These are phyloP conservation scores for Colletotrichum limetticola DNA, from an alignment of 2,329 filamentous ascomycete species.

Conservation along the genomic window DNA sequence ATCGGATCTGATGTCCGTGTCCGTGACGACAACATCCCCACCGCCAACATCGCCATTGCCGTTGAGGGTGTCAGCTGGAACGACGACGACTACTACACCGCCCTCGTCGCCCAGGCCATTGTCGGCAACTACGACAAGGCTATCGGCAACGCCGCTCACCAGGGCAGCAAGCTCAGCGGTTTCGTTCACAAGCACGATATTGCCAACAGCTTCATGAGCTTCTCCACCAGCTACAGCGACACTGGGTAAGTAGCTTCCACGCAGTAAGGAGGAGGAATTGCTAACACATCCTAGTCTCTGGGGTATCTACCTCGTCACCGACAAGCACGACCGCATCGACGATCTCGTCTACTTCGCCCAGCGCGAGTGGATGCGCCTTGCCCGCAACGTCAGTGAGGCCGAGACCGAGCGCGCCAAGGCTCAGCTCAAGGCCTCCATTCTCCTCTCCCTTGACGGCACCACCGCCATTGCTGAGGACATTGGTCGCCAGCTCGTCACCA, in stretches of 20 bases:
- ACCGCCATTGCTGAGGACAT: constrained; percentile 98
- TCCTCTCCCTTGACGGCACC: constrained; percentile 96
- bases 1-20: constrained; percentile 95
- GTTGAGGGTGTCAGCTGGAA: constrained; percentile 99
- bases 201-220: constrained; percentile 99
- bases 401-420: constrained; percentile 99
- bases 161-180: constrained; percentile 97
- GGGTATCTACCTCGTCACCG: constrained; percentile 98
- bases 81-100: constrained; percentile 99
- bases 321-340: constrained; percentile 87
- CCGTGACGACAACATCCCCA: constrained; percentile 94
- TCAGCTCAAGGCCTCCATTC: constrained; percentile 97
- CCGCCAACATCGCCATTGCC: constrained; percentile 97
- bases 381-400: constrained; percentile 85
- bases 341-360: constrained; percentile 98
- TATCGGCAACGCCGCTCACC: constrained; percentile 96
- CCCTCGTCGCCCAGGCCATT: constrained; percentile 95
- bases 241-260: constrained; percentile 78
- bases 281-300: constrained; percentile 77
- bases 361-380: constrained; percentile 97
- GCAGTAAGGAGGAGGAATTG: constrained; percentile 37
- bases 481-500: constrained; percentile 97
- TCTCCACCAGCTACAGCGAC: constrained; percentile 99
- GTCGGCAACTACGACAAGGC: constrained; percentile 99
- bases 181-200: constrained; percentile 95